phyloP scores from a whole-genome alignment of 2,329 filamentous ascomycete genomes.

The Cytospora chrysosperma region DNA sequence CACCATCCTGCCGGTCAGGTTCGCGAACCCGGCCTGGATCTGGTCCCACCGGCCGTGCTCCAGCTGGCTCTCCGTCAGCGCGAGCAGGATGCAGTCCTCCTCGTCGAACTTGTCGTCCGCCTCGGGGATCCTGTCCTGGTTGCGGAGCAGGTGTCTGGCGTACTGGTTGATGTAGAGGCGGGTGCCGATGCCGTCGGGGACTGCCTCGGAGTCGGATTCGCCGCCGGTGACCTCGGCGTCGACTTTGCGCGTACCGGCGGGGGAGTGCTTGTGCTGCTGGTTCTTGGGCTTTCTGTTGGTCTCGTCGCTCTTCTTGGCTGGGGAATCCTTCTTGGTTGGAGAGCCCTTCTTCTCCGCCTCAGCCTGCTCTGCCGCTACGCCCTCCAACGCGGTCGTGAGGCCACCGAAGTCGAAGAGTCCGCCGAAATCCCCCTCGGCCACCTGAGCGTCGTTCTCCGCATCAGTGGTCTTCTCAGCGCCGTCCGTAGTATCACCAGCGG shows the following conservation, averaged over 20 bases:
- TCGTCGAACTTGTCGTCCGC: conserved; percentile 21
- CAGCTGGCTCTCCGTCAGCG: conserved; percentile 35
- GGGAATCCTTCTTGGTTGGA: conserved; percentile 13
- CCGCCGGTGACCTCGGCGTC: conserved; percentile 29
- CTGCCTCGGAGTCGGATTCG: conserved; percentile 30
- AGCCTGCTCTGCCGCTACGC: conserved; percentile 6
- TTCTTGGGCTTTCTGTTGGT: conserved; percentile 2
- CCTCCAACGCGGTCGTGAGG: conserved; percentile 5
- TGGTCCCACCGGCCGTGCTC: conserved; percentile 39
- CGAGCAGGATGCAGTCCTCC: conserved; percentile 34
- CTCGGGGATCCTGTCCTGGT: conserved; percentile 10
- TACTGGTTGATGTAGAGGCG: conserved; percentile 20
- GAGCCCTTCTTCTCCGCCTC: conserved; percentile 1
- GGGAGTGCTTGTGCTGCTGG: neutral
- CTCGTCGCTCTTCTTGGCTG: conserved; percentile 13
- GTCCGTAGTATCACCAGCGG: neutral
- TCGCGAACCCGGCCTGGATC: conserved; percentile 45
- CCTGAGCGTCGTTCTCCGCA: neutral
- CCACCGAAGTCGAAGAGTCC: conserved; percentile 7
- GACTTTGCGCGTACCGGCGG: conserved; percentile 15
- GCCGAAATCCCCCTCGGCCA: neutral
- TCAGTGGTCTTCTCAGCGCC: neutral
- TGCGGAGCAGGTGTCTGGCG: neutral
- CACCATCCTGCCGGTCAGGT: conserved; percentile 43
- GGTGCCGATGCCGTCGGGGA: conserved; percentile 13